Evolutionary conservation across 495 filamentous ascomycete species (phyloP).

Genomic region (Gamarada debralockiae): DNA sequence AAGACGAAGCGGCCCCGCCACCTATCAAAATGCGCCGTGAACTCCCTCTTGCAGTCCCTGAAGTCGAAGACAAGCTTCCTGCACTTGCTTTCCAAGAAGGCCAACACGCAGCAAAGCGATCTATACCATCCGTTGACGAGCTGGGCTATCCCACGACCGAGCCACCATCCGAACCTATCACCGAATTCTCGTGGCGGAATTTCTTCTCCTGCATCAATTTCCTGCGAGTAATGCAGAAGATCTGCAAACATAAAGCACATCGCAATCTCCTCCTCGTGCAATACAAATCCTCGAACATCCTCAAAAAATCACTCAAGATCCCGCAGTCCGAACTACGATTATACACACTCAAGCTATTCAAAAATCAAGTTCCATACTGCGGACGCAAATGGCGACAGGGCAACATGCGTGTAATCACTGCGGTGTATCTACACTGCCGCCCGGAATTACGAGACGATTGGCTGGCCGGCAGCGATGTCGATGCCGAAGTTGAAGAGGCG

Average conservation of each 20-base stretch:
- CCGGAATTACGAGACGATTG: conserved; percentile 94
- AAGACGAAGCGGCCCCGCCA: conserved; percentile 78
- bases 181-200: conserved; percentile 85
- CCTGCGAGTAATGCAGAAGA: conserved; percentile 93
- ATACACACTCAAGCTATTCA: conserved; percentile 97
- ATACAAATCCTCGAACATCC: conserved; percentile 86
- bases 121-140: conserved; percentile 82
- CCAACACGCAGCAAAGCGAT: conserved; percentile 19
- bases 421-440: conserved; percentile 87
- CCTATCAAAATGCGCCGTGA: conserved; percentile 54
- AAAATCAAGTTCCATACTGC: conserved; percentile 96
- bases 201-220: conserved; percentile 93
- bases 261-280: conserved; percentile 89
- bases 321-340: conserved; percentile 82
- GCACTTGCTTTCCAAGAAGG: conserved; percentile 32
- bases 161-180: conserved; percentile 74
- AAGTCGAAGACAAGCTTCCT: conserved; percentile 24
- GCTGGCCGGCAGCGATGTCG: conserved; percentile 85
- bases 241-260: conserved; percentile 91
- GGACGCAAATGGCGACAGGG: conserved; percentile 96
- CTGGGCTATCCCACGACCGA: conserved; percentile 68
- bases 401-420: conserved; percentile 98
- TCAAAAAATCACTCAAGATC: conserved; percentile 86
- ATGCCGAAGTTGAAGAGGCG: conserved; percentile 88
- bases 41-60: conserved; percentile 10